phyloP scores from a whole-genome alignment of 768 basidiomycete species.

The Tylopilus cervinicoccineus region DNA sequence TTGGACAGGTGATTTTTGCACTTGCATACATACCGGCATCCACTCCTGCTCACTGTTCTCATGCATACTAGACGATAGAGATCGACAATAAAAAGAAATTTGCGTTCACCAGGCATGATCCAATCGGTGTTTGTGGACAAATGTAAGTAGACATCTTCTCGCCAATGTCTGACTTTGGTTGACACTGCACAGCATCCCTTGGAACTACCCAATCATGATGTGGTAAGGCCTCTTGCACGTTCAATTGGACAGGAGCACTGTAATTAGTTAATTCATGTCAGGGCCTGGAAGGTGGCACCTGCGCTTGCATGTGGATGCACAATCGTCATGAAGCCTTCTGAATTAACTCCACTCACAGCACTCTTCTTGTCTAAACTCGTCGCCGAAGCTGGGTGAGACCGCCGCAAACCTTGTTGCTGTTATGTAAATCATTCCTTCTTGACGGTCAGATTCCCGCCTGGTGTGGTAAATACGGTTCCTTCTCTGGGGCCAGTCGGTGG shows the following conservation, averaged over 20 bases:
- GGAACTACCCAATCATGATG: constrained; percentile 92
- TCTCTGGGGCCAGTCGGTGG: constrained; percentile 82
- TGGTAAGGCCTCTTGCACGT: constrained; percentile 43
- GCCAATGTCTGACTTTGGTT: constrained; percentile 8
- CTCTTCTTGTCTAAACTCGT: constrained; percentile 78
- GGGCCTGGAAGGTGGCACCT: constrained; percentile 91
- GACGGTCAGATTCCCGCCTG: constrained; percentile 73
- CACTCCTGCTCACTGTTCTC: constrained; percentile 3
- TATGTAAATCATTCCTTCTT: constrained; percentile 14
- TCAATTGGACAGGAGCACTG: constrained; percentile 1
- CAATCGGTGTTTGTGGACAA: constrained; percentile 93
- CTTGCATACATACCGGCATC: neutral
- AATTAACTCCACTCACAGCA: constrained; percentile 80
- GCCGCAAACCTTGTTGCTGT: constrained; percentile 5
- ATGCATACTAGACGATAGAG: constrained; percentile 58
- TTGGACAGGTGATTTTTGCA: constrained; percentile 61
- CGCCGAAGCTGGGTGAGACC: constrained; percentile 73
- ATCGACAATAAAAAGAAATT: constrained; percentile 76
- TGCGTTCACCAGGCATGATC: constrained; percentile 84
- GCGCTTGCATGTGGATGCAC: constrained; percentile 90
- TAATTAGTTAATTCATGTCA: constrained; percentile 21
- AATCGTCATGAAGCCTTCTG: constrained; percentile 93
- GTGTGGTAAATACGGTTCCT: constrained; percentile 86
- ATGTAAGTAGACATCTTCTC: constrained; percentile 50
- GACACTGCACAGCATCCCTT: constrained; percentile 60